Evolutionary conservation across 2,329 filamentous ascomycete species (phyloP), one percentile per base, ranked within the genome.

Genomic region (Cladobotryum mycophilum): DNA sequence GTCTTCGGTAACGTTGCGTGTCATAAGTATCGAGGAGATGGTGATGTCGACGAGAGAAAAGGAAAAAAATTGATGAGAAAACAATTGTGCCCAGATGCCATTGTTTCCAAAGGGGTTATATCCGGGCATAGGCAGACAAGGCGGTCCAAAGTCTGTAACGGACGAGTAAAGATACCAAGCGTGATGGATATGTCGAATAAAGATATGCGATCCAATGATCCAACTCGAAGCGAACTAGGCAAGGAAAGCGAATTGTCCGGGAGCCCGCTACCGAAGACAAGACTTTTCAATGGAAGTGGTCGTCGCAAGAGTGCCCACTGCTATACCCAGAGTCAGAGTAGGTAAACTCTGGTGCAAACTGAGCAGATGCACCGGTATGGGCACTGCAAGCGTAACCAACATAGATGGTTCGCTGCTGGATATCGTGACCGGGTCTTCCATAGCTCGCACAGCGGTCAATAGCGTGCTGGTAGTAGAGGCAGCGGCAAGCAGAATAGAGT

Each of bases 401-500:
- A 17, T 88, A 75, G 47, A 96, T 86, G 6, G 81, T 87, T 65
- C 86, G 85, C 62, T 88, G 84, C 58, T 89, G 81, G 51, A 91
- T 73, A 42, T 62, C 61, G 63, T 96, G 90, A 43, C 85, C 85
- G 45, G 81, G 80, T 53, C 86, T 83, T 54, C 86, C 87, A 65
- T 89, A 89, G 35, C 81, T 76, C 45, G 82, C 76, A 66, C 90
- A 96, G 54, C 87, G 86, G 64, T 96, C 90, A 60, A 96, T 78
- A 44, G 88, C 84, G 67, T 96, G 91, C 63, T 85, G 79, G 75
- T 92, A 89, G 76, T 96, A 95, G 60, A 92, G 78, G 71, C 90
- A 96, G 56, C 84, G 81, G 77, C 90, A 96, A 50, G 86, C 88
- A 49, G 89, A 84, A 75, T 90, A 96, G 53, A 88, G 79, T 69